Base-by-base conservation (phyloP, 1,139 yeast genomes). In the Yamadazyma atmosphaerica region DNA sequence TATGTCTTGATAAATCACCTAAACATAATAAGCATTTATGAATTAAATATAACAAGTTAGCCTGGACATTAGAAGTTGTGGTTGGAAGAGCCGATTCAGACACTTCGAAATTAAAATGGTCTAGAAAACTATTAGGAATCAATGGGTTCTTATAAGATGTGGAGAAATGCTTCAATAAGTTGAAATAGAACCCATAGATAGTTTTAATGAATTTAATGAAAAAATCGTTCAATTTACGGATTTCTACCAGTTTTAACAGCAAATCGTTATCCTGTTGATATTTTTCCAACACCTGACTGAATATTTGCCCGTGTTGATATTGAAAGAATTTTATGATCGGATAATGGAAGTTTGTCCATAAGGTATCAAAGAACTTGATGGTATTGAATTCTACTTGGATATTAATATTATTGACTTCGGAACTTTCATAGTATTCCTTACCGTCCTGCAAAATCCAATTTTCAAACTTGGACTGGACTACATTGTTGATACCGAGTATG, bases 281-380 rank as follows among this genome's bases (percentile, higher is more conserved):
- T 15, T 39, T 22, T 30, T 41, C 34, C 38, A 32, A 16, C 29
- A 48, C 38, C 22, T 51, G 34, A 39, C 50, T 44, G 32, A 47
- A 63, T 21, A 66, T 47, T 2, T 49, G 50, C 4, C 62, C 61
- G 50, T 74, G 78, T 35, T 63, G 71, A 9, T 53, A 47, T 47
- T 72, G 76, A 46, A 68, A 81, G 52, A 72, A 73, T 46, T 80
- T 81, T 43, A 82, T 69, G 1, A 79, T 71, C 1, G 87, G 87
- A 48, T 81, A 80, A 49, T 81, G 84, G 50, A 83, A 72, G 12
- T 78, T 77, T 18, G 66, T 54, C 89, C 89, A 83, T 15, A 80
- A 55, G 4, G 56, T 49, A 34, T 79, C 83, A 17, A 82, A 57
- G 17, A 52, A 57, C 15, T 55, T 54, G 21, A 65, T 59, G 24